Conservation (phyloP, 768 basidiomycete genomes). For the Xerocomus spinulosus region DNA sequence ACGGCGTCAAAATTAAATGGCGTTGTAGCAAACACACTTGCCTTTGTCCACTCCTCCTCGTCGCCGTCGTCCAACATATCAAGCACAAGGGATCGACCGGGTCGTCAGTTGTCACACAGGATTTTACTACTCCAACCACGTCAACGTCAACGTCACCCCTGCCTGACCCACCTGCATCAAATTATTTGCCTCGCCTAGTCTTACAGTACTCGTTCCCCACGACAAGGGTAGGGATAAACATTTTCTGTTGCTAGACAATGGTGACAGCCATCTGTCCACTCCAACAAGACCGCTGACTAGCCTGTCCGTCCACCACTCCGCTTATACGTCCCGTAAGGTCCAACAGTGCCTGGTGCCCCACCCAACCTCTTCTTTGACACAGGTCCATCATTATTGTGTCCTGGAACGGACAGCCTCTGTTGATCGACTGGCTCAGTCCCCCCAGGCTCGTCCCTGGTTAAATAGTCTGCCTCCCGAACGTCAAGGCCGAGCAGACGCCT, state of each 20-base stretch:
- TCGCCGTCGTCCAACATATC: constrained; percentile 1
- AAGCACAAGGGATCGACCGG: neutral
- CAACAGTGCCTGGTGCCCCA: constrained; percentile 35
- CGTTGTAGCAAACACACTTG: constrained; percentile 2
- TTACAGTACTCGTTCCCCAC: neutral
- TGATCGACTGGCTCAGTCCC: constrained; percentile 10
- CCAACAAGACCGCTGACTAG: neutral
- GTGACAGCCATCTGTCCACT: too few species aligned
- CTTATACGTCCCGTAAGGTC: constrained; percentile 44
- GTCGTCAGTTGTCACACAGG: neutral
- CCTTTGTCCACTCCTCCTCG: constrained; percentile 25
- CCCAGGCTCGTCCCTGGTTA: neutral
- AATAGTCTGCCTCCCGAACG: constrained; percentile 20
- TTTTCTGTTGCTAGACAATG: neutral
- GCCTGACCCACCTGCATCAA: neutral
- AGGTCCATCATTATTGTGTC: constrained; percentile 7
- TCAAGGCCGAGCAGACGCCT: constrained; percentile 62
- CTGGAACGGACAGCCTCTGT: constrained; percentile 11
- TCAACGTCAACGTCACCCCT: constrained; percentile 12
- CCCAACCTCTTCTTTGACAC: constrained; percentile 27
- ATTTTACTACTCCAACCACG: neutral
- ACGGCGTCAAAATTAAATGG: neutral
- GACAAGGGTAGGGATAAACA: neutral
- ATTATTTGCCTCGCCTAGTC: too few species aligned
- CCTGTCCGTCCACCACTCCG: constrained; percentile 22